Base-by-base conservation (phyloP, 176 grass and related monocot genomes). In the Bonia amplexicaulis region DNA sequence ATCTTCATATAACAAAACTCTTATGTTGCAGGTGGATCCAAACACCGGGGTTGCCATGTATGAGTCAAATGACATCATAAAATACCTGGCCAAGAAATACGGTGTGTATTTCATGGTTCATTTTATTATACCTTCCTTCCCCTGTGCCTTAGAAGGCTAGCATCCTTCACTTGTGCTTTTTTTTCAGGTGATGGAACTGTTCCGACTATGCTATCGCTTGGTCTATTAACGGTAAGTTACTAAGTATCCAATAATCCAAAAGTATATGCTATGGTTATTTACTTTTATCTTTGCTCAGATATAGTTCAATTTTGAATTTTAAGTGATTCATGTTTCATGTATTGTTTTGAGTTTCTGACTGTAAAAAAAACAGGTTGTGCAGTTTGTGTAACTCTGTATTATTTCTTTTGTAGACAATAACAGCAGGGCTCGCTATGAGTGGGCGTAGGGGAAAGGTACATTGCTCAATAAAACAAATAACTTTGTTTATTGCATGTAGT, bases 51-150 rank as follows among this genome's bases (percentile, higher is more conserved):
- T 93, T 22, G 40, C 93, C 57, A 98, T 95, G 96, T 98, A 98
- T 86, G 96, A 98, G 80, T 98, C 96, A n/a, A 91, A 98, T 90
- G 88, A 85, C 65, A 98, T 98, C 80, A 92, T 98, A 95, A 95
- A 76, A 84, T 98, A 95, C 41, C 81, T 98, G 29, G 93, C 88
- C 41, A 51, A 93, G 33, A 95, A 88, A 85, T 98, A 98, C 16
- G 96, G 96, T 98, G 45, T 60, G 19, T 69, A 66, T 88, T 81
- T 46, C 13, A 77, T 49, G 7, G 4, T 37, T 76, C 76, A 72
- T 73, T 73, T 84, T 73, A 16, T 3, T 12, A 45, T 78, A 15
- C 41, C 46, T 65, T 58, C 46, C 63, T 60, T 42, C 16, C 44
- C n/a, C 11, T 58, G 39, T 31, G 22, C 10, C 23, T 57, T 80